These are phyloP conservation scores for Annulohypoxylon truncatum DNA, from an alignment of 2,329 filamentous ascomycete species.

Conservation along the genomic window DNA sequence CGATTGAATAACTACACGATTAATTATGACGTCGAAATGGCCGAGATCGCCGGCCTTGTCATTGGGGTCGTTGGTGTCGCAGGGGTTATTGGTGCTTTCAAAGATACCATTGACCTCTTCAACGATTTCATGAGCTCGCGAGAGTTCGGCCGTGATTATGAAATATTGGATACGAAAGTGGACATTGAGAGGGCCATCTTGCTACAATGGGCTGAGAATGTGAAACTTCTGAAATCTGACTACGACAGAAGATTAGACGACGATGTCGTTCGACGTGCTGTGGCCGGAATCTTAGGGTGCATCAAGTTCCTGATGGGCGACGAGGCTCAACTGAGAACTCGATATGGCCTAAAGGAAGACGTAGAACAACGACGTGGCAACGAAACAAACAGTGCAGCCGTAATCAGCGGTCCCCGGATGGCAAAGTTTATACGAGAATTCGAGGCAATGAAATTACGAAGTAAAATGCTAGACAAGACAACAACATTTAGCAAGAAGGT, in stretches of 20 bases:
- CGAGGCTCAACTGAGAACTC: not conserved
- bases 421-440: slow-evolving; percentile 6
- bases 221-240: slow-evolving; percentile 25
- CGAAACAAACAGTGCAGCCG: not conserved
- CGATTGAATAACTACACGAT: too few species aligned
- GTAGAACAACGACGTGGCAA: not conserved
- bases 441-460: slow-evolving; percentile 11
- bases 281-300: slow-evolving; percentile 18
- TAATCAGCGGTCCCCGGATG: slow-evolving; percentile 7
- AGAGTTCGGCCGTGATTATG: slow-evolving; percentile 35
- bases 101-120: slow-evolving; percentile 39
- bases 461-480: not conserved
- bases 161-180: slow-evolving; percentile 40
- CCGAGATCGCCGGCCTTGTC: slow-evolving; percentile 36
- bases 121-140: slow-evolving; percentile 27
- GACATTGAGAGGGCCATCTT: slow-evolving; percentile 41
- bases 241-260: slow-evolving; percentile 37
- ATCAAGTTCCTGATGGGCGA: slow-evolving; percentile 15
- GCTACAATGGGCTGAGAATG: slow-evolving; percentile 39
- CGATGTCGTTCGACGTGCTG: not conserved
- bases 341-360: slow-evolving; percentile 1
- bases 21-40: too few species aligned
- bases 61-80: slow-evolving; percentile 28
- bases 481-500: slow-evolving; percentile 8
- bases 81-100: slow-evolving; percentile 33